phyloP scores from a whole-genome alignment of 805 yeast species.

The Saccharomyces jurei region DNA sequence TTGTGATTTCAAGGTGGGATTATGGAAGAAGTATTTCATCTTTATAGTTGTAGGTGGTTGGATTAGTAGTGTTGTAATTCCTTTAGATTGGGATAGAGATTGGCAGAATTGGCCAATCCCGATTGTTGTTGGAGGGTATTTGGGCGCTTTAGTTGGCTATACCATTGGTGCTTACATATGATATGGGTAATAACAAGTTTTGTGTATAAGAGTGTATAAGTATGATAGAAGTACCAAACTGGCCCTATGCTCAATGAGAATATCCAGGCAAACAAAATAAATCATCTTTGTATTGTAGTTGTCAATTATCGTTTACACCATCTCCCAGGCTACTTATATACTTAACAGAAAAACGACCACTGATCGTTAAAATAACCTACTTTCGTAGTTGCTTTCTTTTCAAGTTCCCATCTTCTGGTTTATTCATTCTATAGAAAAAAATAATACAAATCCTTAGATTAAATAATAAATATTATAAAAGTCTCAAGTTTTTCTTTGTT shows the following conservation, averaged over 20 bases:
- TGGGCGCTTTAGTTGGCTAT: conserved; percentile 64
- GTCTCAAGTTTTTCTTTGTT: background rate
- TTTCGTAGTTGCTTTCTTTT: conserved; percentile 3
- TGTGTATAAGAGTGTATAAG: background rate
- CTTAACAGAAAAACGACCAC: background rate
- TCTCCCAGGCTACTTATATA: background rate
- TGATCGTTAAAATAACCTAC: background rate
- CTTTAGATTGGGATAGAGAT: conserved; percentile 94
- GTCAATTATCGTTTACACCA: too few species aligned
- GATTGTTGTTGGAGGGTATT: conserved; percentile 65
- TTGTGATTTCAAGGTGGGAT: conserved; percentile 43
- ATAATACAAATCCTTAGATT: background rate
- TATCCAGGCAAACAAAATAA: background rate
- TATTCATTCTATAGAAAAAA: conserved; percentile 1
- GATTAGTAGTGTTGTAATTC: conserved; percentile 90
- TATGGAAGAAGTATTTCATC: conserved; percentile 31
- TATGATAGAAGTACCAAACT: background rate
- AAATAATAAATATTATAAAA: background rate
- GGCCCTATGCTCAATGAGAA: background rate
- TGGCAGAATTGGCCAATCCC: conserved; percentile 98
- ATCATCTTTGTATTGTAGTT: background rate
- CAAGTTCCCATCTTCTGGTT: background rate
- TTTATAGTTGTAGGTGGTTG: conserved; percentile 59
- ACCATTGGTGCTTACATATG: conserved; percentile 31
- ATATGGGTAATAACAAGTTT: background rate